Evolutionary conservation across 1,284 basidiomycete species (phyloP).

Genomic region (Polyporus tsugae): DNA sequence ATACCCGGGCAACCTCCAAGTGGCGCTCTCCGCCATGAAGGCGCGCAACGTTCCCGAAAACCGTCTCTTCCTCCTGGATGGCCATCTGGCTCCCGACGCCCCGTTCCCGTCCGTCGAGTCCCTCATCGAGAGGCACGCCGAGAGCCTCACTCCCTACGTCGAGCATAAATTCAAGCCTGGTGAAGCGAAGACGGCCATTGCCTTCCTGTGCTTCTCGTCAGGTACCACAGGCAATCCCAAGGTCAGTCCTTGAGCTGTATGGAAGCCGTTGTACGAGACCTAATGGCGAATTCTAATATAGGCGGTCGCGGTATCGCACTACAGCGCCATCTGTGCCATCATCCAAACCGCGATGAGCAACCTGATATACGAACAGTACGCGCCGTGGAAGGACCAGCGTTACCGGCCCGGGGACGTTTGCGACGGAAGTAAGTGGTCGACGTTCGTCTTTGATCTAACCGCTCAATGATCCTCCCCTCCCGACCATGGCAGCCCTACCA

Average conservation of each 20-base stretch:
- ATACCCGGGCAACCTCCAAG: no score
- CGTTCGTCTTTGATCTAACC: neutral
- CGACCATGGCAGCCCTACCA: slow-evolving; percentile 35
- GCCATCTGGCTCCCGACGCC: neutral
- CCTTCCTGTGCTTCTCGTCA: slow-evolving; percentile 78
- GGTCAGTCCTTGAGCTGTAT: slow-evolving; percentile 43
- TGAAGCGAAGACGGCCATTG: slow-evolving; percentile 68
- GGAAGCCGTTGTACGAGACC: neutral
- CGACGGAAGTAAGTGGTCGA: slow-evolving; percentile 51
- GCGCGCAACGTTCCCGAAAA: neutral
- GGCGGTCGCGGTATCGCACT: slow-evolving; percentile 78
- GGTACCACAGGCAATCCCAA: slow-evolving; percentile 87
- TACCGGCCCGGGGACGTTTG: slow-evolving; percentile 65
- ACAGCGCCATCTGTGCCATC: slow-evolving; percentile 69
- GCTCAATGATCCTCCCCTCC: neutral
- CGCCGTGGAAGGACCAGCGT: slow-evolving; percentile 41
- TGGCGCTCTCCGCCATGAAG: no score
- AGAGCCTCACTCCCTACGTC: slow-evolving; percentile 34
- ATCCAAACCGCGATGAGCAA: slow-evolving; percentile 62
- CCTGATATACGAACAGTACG: slow-evolving; percentile 51
- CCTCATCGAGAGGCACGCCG: no score
- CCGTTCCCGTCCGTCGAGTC: no score
- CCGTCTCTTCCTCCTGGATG: neutral
- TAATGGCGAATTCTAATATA: slow-evolving; percentile 34
- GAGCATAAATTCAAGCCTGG: slow-evolving; percentile 54